These are phyloP conservation scores for Parasitella parasitica DNA, from an alignment of 371 early-diverging fungal genomes.

Conservation along the genomic window DNA sequence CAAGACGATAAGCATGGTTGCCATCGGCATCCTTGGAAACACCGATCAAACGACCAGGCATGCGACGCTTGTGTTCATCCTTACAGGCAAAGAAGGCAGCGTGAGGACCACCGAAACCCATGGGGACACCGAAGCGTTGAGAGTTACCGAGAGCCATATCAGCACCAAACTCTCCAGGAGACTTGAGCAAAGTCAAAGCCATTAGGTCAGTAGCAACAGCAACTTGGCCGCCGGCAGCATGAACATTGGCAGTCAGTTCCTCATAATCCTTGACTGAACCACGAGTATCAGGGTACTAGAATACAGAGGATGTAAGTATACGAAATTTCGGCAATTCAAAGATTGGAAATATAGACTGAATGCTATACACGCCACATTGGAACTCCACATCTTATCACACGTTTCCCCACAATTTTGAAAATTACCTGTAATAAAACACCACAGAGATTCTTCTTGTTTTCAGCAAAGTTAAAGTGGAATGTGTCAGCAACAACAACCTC, in stretches of 20 bases:
- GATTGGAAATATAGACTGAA: neutral
- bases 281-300: conserved; percentile 90
- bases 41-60: conserved; percentile 96
- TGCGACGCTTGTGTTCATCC: conserved; percentile 89
- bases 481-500: conserved; percentile 83
- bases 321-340: neutral
- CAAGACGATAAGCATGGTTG: conserved; percentile 88
- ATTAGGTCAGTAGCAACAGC: conserved; percentile 92
- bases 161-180: conserved; percentile 94
- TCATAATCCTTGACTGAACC: conserved; percentile 85
- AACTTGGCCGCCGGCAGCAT: conserved; percentile 83
- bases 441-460: conserved; percentile 72
- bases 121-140: conserved; percentile 96
- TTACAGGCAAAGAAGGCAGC: conserved; percentile 97
- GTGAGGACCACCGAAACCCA: conserved; percentile 98
- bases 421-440: conserved; percentile 89
- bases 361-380: neutral
- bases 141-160: conserved; percentile 96
- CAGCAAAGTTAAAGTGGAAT: conserved; percentile 73
- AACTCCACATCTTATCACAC: neutral
- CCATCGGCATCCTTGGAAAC: conserved; percentile 92
- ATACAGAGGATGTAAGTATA: neutral
- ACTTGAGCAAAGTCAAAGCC: conserved; percentile 87
- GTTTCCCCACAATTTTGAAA: neutral
- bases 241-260: conserved; percentile 72